These are phyloP conservation scores for Coemansia sp. DNA, from an alignment of 192 early-diverging fungal species.

Conservation along the genomic window DNA sequence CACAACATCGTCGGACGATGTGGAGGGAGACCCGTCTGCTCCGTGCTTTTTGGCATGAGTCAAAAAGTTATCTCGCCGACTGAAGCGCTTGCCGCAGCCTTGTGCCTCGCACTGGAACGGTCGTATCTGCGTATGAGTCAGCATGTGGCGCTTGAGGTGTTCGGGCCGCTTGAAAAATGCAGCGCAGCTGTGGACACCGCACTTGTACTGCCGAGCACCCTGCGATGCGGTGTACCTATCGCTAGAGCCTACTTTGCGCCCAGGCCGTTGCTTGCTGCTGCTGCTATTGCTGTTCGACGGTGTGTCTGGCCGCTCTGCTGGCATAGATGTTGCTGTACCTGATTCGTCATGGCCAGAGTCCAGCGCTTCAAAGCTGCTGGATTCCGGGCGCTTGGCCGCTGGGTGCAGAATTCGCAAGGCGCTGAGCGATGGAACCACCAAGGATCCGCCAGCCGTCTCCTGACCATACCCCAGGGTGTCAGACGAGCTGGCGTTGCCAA, in stretches of 20 bases:
- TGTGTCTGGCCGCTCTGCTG: background rate
- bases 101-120: conserved; percentile 75
- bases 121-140: conserved; percentile 85
- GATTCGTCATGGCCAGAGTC: background rate
- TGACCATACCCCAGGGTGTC: background rate
- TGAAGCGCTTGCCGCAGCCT: conserved; percentile 79
- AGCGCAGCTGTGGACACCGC: conserved; percentile 63
- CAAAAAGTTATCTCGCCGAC: conserved; percentile 75
- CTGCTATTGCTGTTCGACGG: background rate
- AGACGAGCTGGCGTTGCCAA: conserved; percentile 11
- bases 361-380: background rate
- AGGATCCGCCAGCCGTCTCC: background rate
- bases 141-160: conserved; percentile 83
- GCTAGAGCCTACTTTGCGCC: conserved; percentile 37
- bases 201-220: conserved; percentile 56
- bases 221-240: conserved; percentile 30
- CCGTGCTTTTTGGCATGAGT: conserved; percentile 48
- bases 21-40: background rate
- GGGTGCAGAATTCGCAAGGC: background rate
- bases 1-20: conserved; percentile 1
- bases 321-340: background rate
- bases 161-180: conserved; percentile 79
- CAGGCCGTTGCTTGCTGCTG: conserved; percentile 30
- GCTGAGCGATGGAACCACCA: background rate
- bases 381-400: background rate